phyloP scores from a whole-genome alignment of 2,329 filamentous ascomycete genomes.

The Clonostachys rosea region DNA sequence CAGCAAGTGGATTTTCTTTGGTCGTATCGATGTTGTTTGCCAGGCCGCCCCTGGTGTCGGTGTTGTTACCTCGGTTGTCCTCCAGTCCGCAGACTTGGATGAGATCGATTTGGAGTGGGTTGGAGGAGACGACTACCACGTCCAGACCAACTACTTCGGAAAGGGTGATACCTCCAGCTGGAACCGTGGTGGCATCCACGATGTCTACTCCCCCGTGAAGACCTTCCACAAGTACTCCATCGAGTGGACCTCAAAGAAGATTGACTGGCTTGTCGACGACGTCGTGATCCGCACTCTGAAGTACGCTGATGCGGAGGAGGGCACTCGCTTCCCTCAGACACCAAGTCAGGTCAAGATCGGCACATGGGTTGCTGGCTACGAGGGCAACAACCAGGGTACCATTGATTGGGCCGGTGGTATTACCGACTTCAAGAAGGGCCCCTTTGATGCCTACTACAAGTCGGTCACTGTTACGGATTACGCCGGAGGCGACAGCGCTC shows the following conservation, averaged over 20 bases:
- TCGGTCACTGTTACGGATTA: not conserved
- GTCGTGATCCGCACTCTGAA: not conserved
- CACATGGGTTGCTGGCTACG: not conserved
- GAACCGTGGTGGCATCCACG: not conserved
- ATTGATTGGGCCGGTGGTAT: too few species aligned
- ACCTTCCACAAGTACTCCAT: not conserved
- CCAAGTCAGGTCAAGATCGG: not conserved
- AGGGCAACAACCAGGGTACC: too few species aligned
- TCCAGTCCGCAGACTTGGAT: constrained; percentile 87
- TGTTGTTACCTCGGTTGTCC: constrained; percentile 82
- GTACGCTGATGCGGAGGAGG: not conserved
- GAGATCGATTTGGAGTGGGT: constrained; percentile 94
- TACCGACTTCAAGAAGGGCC: not conserved
- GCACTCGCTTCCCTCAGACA: not conserved
- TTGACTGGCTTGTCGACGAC: not conserved
- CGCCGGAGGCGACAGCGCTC: not conserved
- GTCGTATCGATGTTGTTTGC: constrained; percentile 73
- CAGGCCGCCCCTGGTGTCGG: constrained; percentile 77
- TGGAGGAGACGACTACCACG: constrained; percentile 66
- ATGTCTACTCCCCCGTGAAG: not conserved
- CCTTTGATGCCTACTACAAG: not conserved
- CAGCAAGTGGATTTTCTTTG: constrained; percentile 95
- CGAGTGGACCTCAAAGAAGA: not conserved
- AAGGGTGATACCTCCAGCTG: not conserved
- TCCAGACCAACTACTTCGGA: constrained; percentile 64